Percentiles rank a stretch among this genome's conserved stretches.
These are phyloP conservation scores for Trichodelitschia bisporula DNA, from an alignment of 495 filamentous ascomycete genomes.

Conservation along the genomic window DNA sequence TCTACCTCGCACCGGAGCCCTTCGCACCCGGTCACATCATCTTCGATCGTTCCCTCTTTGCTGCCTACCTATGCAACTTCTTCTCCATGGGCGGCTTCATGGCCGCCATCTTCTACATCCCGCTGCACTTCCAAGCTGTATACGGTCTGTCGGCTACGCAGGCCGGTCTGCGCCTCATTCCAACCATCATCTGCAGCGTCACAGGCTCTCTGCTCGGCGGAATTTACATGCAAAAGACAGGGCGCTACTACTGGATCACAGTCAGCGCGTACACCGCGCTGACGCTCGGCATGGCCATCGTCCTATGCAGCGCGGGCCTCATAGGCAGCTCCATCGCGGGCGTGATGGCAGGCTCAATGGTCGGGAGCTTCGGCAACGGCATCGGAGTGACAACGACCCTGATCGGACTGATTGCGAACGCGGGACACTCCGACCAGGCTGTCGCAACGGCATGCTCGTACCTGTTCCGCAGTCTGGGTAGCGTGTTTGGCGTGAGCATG, in stretches of 20 bases:
- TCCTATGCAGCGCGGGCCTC: conserved; percentile 36
- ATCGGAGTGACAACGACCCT: conserved; percentile 50
- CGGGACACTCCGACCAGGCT: conserved; percentile 40
- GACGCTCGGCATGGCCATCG: conserved; percentile 24
- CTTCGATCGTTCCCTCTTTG: conserved; percentile 40
- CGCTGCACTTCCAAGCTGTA: conserved; percentile 59
- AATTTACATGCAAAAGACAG: conserved; percentile 47
- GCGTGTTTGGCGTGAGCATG: conserved; percentile 45
- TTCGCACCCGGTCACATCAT: conserved; percentile 67
- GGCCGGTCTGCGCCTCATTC: conserved; percentile 42
- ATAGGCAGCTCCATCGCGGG: conserved; percentile 14
- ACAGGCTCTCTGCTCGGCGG: conserved; percentile 45
- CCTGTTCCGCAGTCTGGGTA: conserved; percentile 66
- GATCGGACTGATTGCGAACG: conserved; percentile 42
- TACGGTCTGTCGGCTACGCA: conserved; percentile 36
- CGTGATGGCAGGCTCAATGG: conserved; percentile 30
- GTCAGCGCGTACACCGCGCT: conserved; percentile 27
- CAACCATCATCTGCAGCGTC: conserved; percentile 37
- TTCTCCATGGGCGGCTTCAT: conserved; percentile 47
- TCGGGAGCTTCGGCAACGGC: conserved; percentile 34
- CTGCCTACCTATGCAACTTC: conserved; percentile 51
- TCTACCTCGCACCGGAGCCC: conserved; percentile 43
- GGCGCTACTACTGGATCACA: conserved; percentile 58
- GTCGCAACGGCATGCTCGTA: conserved; percentile 69
- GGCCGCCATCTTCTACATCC: conserved; percentile 44